Base-by-base conservation (phyloP, 2,329 filamentous ascomycete genomes). In the Lasiodiplodia sp. region DNA sequence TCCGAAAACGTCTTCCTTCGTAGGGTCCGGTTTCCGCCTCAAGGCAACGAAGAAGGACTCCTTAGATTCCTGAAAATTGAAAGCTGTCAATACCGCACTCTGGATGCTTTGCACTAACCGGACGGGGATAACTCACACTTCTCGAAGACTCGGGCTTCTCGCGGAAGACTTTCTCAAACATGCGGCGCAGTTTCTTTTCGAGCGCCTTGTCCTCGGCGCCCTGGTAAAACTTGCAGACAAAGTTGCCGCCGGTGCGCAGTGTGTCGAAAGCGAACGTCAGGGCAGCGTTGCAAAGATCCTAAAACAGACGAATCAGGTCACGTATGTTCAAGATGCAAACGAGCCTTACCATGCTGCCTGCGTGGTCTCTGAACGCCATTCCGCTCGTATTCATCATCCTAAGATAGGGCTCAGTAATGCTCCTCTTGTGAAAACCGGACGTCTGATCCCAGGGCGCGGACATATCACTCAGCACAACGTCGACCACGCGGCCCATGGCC, bases 351-450 rank as follows among this genome's bases (percentile, higher is more conserved):
- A 99, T 98, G 82, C 94, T 97, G 37, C 93, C 92, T 11, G 89
- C 91, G 81, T 99, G 96, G 81, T 99, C 96, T 72, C 90, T 89
- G 77, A 97, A 96, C 23, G 82, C 82, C 75, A 93, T 91, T 68
- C 96, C 96, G 82, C 92, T 97, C 75, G 95, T 97, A 82, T 99
- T 99, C 94, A 97, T 97, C 91, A 99, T 91, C 96, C 96, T 99
- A 87, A 83, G 80, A 89, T 96, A 96, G 72, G 94, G 93, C 88
- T 96, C 92, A 95, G 91, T 97, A 88, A 97, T 87, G 85, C 90
- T 97, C 84, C 89, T 93, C 84, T 92, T 91, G 84, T 88, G 91
- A 84, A 92, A 94, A 77, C 91, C 91, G 76, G 86, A 86, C 66
- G 88, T 92, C 84, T 92, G 92, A 75, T 89, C 86, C 94, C 94